Evolutionary conservation across 768 basidiomycete genomes (phyloP).

Genomic region (Rhodotorula toruloides): DNA sequence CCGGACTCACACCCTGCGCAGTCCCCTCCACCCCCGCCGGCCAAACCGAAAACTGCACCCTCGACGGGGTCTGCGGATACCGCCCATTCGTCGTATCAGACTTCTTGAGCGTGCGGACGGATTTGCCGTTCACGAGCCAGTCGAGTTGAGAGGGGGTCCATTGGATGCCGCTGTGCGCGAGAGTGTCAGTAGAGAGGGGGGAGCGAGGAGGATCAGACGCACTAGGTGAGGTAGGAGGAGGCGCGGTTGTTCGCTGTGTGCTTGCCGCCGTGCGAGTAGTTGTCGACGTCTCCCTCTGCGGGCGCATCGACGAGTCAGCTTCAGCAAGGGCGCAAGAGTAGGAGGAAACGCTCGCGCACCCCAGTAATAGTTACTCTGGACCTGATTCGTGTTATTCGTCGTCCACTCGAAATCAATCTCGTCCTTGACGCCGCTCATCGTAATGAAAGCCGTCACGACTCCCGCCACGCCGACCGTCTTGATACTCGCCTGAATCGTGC

Average conservation of each 20-base stretch:
- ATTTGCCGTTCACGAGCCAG: slow-evolving; percentile 36
- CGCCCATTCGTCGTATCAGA: slow-evolving; percentile 38
- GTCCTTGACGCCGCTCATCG: slow-evolving; percentile 37
- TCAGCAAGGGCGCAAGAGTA: background rate
- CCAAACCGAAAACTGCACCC: slow-evolving; percentile 47
- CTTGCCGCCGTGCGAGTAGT: slow-evolving; percentile 24
- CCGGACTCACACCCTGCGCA: slow-evolving; percentile 36
- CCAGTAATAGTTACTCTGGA: slow-evolving; percentile 26
- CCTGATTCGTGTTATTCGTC: slow-evolving; percentile 10
- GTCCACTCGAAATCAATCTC: slow-evolving; percentile 43
- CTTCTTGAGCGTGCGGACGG: slow-evolving; percentile 43
- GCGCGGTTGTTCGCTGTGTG: slow-evolving; percentile 19
- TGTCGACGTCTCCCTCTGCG: slow-evolving; percentile 10
- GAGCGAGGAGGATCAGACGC: background rate
- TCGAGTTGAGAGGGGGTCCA: slow-evolving; percentile 36
- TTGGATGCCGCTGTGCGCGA: slow-evolving; percentile 12
- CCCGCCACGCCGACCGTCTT: slow-evolving; percentile 42
- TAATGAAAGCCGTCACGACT: slow-evolving; percentile 45
- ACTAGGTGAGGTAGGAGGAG: slow-evolving; percentile 19
- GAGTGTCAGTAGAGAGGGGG: background rate
- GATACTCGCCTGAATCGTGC: slow-evolving; percentile 39
- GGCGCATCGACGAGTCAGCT: background rate
- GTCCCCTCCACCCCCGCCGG: slow-evolving; percentile 43
- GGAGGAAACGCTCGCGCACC: background rate
- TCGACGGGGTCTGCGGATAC: slow-evolving; percentile 46